Evolutionary conservation across 352 stramenopile genomes (phyloP), one percentile per base, ranked within the genome.

Genomic region (Discostella stelligera): DNA sequence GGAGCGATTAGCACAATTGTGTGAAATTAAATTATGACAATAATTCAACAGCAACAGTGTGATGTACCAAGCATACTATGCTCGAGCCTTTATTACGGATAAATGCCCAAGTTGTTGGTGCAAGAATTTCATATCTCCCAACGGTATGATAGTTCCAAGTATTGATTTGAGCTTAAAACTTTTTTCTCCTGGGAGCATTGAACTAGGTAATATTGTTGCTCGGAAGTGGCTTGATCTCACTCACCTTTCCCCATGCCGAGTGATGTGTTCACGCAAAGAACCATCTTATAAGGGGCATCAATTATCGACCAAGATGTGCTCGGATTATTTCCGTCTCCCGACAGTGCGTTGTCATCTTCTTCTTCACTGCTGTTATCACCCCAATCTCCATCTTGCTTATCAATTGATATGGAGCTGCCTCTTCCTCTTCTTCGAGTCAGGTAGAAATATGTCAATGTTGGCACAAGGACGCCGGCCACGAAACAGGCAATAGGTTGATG

Each of bases 191-290:
- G 37, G 37, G 37, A 44, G 37, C 11, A 10, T 44, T 14, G 7
- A 44, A 14, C 37, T 44, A 44, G 10, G 9, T 21, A 49, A 49
- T 61, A 23, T 54, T 18, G 11, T 21, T 44, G 0, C 7, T 14
- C 8, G 14, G 49, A 49, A 74, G 65, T 53, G 39, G 18, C 23
- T 64, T 1, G 25, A 21, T 58, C 7, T 41, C 25, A 59, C 70
- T 32, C 58, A 93, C 95, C 96, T 89, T 98, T 98, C 77, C 94
- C 94, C 96, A 98, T 98, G 79, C 95, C 95, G 49, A 98, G 86
- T 83, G 97, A 92, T 37, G 92, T 96, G 74, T 96, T 96, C 74
- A 98, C 96, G 68, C 94, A 96, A 18, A 98, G 89, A 60, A 98
- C 94, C 95, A 98, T 98, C 74, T 93, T 93, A 72, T 91, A 93